phyloP scores from a whole-genome alignment of 2,329 filamentous ascomycete genomes.

The Aspergillus brunneoviolaceus region DNA sequence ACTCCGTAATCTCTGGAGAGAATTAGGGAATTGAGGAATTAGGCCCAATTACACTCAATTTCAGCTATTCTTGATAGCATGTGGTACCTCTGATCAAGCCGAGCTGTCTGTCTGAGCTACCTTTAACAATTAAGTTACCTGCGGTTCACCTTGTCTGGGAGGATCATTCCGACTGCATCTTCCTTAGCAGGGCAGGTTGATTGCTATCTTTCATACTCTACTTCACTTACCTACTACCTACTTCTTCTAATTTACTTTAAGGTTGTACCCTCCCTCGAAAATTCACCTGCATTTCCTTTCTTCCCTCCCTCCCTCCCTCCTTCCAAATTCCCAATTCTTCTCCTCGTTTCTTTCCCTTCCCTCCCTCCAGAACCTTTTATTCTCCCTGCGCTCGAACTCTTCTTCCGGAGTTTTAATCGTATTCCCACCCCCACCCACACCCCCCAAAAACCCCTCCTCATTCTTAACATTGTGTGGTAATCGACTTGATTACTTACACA shows the following conservation, averaged over 20 bases:
- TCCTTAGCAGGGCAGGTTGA: conserved; percentile 3
- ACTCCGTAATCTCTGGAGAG: not conserved
- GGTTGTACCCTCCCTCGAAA: conserved; percentile 10
- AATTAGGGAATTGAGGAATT: not conserved
- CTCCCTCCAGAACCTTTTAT: not conserved
- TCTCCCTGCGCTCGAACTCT: not conserved
- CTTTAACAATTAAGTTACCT: conserved; percentile 4
- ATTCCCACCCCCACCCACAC: not conserved
- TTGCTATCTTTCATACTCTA: no score
- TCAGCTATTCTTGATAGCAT: not conserved
- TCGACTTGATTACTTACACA: not conserved
- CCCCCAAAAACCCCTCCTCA: not conserved
- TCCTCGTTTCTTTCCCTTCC: not conserved
- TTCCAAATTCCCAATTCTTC: not conserved
- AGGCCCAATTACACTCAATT: not conserved
- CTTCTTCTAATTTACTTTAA: not conserved
- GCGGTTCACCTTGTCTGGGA: conserved; percentile 14
- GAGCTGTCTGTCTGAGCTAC: not conserved
- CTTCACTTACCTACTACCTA: no score
- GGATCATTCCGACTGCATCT: conserved; percentile 6
- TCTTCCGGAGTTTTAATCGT: not conserved
- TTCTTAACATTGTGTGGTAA: not conserved
- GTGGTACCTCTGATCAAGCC: not conserved
- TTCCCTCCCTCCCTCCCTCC: not conserved
- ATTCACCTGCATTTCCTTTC: not conserved